Evolutionary conservation across 1,139 yeast genomes (phyloP), one percentile per base, ranked within the genome.

Genomic region (Tardiomyces depauwii): DNA sequence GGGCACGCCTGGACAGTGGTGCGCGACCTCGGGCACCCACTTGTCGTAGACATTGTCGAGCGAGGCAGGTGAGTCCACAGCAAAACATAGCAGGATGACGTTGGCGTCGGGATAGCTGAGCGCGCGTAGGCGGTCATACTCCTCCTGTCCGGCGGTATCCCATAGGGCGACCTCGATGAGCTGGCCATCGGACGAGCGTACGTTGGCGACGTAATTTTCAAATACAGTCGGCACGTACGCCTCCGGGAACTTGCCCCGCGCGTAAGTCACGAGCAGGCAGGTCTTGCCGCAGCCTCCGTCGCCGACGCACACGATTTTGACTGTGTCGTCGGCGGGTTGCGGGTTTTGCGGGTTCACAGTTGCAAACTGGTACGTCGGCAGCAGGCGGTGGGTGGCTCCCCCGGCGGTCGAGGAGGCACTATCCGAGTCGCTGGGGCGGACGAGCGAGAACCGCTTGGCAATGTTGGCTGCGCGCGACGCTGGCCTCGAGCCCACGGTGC

Each of bases 131-230:
- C 86, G 71, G 61, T 67, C 70, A 52, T 65, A 67, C 51, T 67
- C 96, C 69, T 88, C 96, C 65, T 88, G 96, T 4, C 96, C 96
- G 1, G 96, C 96, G 3, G 96, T 89, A 63, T 89, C 96, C 96
- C 97, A 89, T 38, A 89, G 67, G 1, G 95, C 93, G 50, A 89
- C 66, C 54, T 88, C 86, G 2, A 89, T 94, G 12, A 91, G 81
- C 55, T 87, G 87, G 13, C 96, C 96, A 59, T 87, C 96, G 28
- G 87, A 93, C 10, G 21, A 28, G 47, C 95, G 71, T 61, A 96
- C 86, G 59, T 86, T 95, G 2, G 96, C 86, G 23, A 87, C 95
- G 62, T 89, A 88, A 63, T 88, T 89, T 57, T 89, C 97, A 65
- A 89, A 89, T 9, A 89, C 96, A 0, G 97, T 89, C 2, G 97